phyloP scores from a whole-genome alignment of 768 basidiomycete genomes.

The Termitomyces sp. region DNA sequence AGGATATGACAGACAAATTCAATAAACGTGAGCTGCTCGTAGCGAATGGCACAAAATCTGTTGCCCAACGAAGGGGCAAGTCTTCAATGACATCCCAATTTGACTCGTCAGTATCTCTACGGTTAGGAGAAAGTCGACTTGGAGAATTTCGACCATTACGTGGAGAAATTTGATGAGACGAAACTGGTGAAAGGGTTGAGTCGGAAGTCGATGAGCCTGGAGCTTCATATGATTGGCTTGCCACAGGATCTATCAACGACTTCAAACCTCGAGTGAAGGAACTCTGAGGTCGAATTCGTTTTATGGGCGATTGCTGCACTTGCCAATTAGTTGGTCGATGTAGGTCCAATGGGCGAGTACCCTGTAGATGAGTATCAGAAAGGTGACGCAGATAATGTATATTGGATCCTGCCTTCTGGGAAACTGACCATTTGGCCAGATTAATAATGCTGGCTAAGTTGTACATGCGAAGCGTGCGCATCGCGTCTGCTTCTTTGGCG shows the following conservation, averaged over 20 bases:
- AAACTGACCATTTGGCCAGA: slow-evolving; percentile 70
- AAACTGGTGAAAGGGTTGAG: slow-evolving; percentile 22
- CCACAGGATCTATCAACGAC: slow-evolving; percentile 42
- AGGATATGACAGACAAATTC: slow-evolving; percentile 56
- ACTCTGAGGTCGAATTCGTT: slow-evolving; percentile 49
- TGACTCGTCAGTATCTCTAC: slow-evolving; percentile 41
- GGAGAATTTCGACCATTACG: slow-evolving; percentile 9
- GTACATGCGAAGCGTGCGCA: slow-evolving; percentile 74
- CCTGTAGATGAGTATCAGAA: slow-evolving; percentile 33
- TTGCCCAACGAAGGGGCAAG: slow-evolving; percentile 80
- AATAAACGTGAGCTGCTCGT: slow-evolving; percentile 60
- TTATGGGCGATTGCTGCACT: slow-evolving; percentile 43
- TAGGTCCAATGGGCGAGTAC: slow-evolving; percentile 58
- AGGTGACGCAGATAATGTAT: background rate
- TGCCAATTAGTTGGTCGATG: slow-evolving; percentile 49
- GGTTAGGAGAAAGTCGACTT: slow-evolving; percentile 16
- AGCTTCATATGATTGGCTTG: slow-evolving; percentile 19
- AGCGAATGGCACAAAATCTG: slow-evolving; percentile 81
- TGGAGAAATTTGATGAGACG: background rate
- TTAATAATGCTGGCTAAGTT: slow-evolving; percentile 72
- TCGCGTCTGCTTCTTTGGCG: slow-evolving; percentile 51
- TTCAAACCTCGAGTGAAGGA: slow-evolving; percentile 65
- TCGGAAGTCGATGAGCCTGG: slow-evolving; percentile 29
- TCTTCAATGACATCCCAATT: slow-evolving; percentile 75
- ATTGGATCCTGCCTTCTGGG: slow-evolving; percentile 52